Conservation (phyloP, 352 stramenopile species). For the Phytophthora multivora region DNA sequence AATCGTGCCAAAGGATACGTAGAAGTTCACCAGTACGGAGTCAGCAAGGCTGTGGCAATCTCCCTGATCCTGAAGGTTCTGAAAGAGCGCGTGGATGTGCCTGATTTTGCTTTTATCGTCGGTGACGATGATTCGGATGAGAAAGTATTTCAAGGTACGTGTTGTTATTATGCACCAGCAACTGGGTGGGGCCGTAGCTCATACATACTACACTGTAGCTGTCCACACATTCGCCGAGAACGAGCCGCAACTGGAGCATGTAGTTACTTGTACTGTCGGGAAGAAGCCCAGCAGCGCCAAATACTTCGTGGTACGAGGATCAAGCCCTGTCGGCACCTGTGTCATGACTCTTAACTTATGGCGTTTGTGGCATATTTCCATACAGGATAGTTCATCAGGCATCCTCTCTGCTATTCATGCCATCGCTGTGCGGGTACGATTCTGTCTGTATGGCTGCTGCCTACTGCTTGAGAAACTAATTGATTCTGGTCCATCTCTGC, state of each 20-base stretch:
- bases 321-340: background rate
- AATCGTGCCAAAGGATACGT: conserved; percentile 70
- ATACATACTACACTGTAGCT: conserved; percentile 28
- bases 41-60: conserved; percentile 68
- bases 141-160: conserved; percentile 70
- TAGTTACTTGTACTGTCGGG: conserved; percentile 95
- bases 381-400: conserved; percentile 61
- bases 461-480: background rate
- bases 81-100: conserved; percentile 58
- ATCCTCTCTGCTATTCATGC: conserved; percentile 58
- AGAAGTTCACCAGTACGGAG: conserved; percentile 75
- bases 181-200: background rate
- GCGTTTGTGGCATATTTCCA: background rate
- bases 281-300: conserved; percentile 97
- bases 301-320: conserved; percentile 87
- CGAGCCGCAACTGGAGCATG: conserved; percentile 46
- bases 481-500: background rate
- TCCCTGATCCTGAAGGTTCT: conserved; percentile 58
- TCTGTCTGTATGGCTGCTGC: too few species aligned
- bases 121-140: conserved; percentile 99
- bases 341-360: background rate
- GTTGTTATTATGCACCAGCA: background rate
- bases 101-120: conserved; percentile 96
- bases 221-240: conserved; percentile 47
- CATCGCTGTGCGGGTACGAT: conserved; percentile 51